Percentiles rank a stretch among this genome's conserved stretches.
Conservation (phyloP, 78 protist genomes). For the Dictyostelium intermedium region DNA sequence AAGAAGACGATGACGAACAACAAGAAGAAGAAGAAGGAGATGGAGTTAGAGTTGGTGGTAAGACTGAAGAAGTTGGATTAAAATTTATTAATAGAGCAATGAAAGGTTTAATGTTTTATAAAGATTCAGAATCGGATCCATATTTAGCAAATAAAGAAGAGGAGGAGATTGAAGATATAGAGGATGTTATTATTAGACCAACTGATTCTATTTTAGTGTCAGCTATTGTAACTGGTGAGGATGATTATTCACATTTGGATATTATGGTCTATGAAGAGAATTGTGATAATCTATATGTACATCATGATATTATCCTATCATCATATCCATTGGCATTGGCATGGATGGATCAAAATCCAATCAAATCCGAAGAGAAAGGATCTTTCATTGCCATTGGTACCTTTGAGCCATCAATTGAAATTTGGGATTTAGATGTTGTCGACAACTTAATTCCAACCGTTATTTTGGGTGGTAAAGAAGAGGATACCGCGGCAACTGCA, state of each 20-base stretch:
- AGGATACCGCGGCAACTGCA: constrained; percentile 40
- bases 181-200: constrained; percentile 75
- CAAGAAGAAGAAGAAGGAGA: background rate
- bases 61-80: constrained; percentile 17
- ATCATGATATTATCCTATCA: constrained; percentile 89
- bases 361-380: constrained; percentile 27
- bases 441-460: constrained; percentile 82
- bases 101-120: constrained; percentile 40
- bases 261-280: constrained; percentile 87
- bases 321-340: constrained; percentile 87
- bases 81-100: constrained; percentile 39
- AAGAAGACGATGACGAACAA: constrained; percentile 5
- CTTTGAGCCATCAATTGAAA: constrained; percentile 88
- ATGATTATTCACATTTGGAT: constrained; percentile 82
- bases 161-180: constrained; percentile 72
- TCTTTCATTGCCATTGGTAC: constrained; percentile 92
- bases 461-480: constrained; percentile 84
- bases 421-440: constrained; percentile 92
- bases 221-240: constrained; percentile 80
- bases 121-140: constrained; percentile 38
- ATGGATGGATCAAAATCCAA: constrained; percentile 84
- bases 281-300: constrained; percentile 85
- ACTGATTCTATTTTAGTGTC: constrained; percentile 80
- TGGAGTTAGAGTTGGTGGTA: background rate
- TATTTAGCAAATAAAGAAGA: constrained; percentile 9